Base-by-base conservation (phyloP, 352 stramenopile species). In the Phytopythium vexans region DNA sequence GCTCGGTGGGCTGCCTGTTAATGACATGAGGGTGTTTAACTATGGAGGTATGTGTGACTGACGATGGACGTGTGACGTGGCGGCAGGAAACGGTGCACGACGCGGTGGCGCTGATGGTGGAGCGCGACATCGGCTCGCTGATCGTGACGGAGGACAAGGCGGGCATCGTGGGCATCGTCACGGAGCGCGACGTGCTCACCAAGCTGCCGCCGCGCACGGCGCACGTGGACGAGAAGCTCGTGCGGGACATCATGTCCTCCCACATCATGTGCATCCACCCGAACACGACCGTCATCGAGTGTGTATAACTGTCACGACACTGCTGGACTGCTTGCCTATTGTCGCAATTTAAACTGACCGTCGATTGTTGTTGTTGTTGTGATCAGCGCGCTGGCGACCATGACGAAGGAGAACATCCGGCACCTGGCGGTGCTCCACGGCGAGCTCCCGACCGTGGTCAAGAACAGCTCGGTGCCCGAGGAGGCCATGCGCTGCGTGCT, bases 261-360 rank as follows among this genome's bases (percentile, higher is more conserved):
- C 83, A 92, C 50, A 91, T 94, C 59, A 89, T 92, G 77, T 94
- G 83, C 49, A 88, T 94, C 54, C 81, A 86, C 21, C 73, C 81
- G 6, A 82, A 57, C 32, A 94, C 80, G 16, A 90, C 83, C 4
- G 75, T 94, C 35, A 89, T 94, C 38, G 83, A 91, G 80, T 92
- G 64, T 15, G 77, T 48, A 12, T 11, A 16, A 41, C 37, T 14
- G 8, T 9, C 12, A 1, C 37, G 37, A 41, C 37, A 14, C 27
- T 48, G 9, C n/a, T 48, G 9, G 21, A 41, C 38, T 15, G 8
- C 1, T 47, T 33, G 10, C 33, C 3, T 54, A 40, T 43, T 51
- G 12, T 46, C 41, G 32, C n/a, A 41, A 44, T 52, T 52, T 27
- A 2, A 27, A 27, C 21, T 27, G 21, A 27, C 21, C 21, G 21